Percentiles rank a stretch among this genome's conserved stretches.
These are phyloP conservation scores for Debaryomyces hansenii DNA, from an alignment of 805 yeast species.

Conservation along the genomic window DNA sequence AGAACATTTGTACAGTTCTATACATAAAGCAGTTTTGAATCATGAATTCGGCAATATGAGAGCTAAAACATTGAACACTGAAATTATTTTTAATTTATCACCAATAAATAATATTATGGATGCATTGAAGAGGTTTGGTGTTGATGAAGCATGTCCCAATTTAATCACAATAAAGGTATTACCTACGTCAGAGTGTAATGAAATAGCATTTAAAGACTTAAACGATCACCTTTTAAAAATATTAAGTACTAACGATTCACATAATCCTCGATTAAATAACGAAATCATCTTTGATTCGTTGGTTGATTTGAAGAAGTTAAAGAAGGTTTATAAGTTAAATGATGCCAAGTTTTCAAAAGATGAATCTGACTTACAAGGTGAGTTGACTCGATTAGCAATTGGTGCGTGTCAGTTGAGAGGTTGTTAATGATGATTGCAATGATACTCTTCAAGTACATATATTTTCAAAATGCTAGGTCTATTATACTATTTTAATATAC, in stretches of 20 bases:
- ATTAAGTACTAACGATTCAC: constrained; percentile 9
- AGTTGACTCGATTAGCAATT: constrained; percentile 43
- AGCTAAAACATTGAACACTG: constrained; percentile 70
- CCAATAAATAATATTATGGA: constrained; percentile 74
- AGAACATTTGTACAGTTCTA: constrained; percentile 62
- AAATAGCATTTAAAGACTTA: constrained; percentile 24
- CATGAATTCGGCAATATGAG: constrained; percentile 46
- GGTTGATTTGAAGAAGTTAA: constrained; percentile 29
- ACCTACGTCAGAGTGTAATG: constrained; percentile 13
- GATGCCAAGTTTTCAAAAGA: constrained; percentile 21
- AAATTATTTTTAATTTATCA: constrained; percentile 65
- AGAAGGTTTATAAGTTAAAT: constrained; percentile 37
- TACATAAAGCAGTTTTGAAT: constrained; percentile 62
- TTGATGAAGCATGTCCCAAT: constrained; percentile 47
- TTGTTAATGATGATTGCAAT: constrained; percentile 10
- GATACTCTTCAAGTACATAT: neutral
- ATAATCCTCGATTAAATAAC: constrained; percentile 22
- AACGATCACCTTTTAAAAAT: constrained; percentile 31
- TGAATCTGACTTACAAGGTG: constrained; percentile 15
- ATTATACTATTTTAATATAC: neutral
- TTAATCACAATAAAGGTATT: constrained; percentile 54
- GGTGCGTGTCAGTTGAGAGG: constrained; percentile 54
- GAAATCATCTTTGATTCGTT: constrained; percentile 14
- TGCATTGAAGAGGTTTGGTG: constrained; percentile 69
- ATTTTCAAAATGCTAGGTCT: neutral